Evolutionary conservation across 331 rosid species (phyloP).

Genomic region (Spiraea crenata): DNA sequence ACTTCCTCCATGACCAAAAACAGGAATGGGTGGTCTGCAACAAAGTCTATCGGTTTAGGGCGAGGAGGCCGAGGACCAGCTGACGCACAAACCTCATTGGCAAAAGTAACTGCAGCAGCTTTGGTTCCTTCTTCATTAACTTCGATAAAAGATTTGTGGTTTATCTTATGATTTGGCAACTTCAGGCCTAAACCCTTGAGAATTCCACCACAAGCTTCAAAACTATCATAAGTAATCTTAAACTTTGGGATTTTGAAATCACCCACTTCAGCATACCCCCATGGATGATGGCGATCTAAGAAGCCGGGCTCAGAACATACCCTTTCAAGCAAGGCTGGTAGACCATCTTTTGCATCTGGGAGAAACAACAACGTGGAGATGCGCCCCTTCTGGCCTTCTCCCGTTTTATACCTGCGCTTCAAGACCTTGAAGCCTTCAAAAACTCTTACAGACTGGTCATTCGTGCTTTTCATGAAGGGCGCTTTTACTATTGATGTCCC

Average conservation of each 20-base stretch:
- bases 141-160: conserved; percentile 46
- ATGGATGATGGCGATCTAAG: conserved; percentile 53
- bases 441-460: conserved; percentile 40
- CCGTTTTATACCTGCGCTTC: conserved; percentile 58
- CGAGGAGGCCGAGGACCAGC: too few relatives aligned
- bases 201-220: conserved; percentile 33
- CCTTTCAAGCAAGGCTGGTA: conserved; percentile 55
- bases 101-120: neutral
- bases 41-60: too few relatives aligned
- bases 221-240: conserved; percentile 47
- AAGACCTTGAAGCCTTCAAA: conserved; percentile 64
- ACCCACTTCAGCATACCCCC: conserved; percentile 36
- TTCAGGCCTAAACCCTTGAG: conserved; percentile 54
- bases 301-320: conserved; percentile 50
- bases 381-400: conserved; percentile 43
- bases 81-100: too few relatives aligned
- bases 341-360: conserved; percentile 63
- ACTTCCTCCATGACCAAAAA: too few relatives aligned
- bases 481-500: conserved; percentile 43
- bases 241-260: conserved; percentile 66
- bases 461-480: conserved; percentile 67
- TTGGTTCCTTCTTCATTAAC: conserved; percentile 26
- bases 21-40: too few relatives aligned
- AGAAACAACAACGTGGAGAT: conserved; percentile 68
- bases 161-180: conserved; percentile 50